These are phyloP conservation scores for Asterophora lycoperdoides DNA, from an alignment of 768 basidiomycete genomes.

Conservation along the genomic window DNA sequence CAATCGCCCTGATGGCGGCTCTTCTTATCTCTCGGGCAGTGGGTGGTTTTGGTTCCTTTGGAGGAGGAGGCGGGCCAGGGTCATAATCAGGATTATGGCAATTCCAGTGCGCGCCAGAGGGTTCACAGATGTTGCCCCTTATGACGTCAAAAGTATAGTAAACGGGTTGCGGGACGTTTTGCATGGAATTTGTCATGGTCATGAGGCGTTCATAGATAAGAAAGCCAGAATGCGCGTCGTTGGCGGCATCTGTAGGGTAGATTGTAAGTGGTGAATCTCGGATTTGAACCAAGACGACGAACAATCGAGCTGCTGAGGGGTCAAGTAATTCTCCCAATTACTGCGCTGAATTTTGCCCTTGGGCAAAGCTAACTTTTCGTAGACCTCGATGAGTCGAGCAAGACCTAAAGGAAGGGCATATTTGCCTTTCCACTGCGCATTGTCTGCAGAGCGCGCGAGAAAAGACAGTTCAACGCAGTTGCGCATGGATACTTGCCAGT, in stretches of 20 bases:
- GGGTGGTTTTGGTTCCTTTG: slow-evolving; percentile 27
- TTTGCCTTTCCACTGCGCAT: slow-evolving; percentile 66
- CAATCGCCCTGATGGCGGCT: not conserved
- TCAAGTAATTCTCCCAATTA: slow-evolving; percentile 63
- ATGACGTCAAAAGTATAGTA: slow-evolving; percentile 60
- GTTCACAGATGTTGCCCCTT: slow-evolving; percentile 42
- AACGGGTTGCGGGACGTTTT: slow-evolving; percentile 29
- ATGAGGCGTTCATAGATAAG: slow-evolving; percentile 44
- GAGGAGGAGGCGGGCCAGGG: slow-evolving; percentile 62
- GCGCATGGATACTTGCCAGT: slow-evolving; percentile 39
- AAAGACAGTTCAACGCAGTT: slow-evolving; percentile 68
- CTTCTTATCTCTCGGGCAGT: slow-evolving; percentile 9
- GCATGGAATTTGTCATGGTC: slow-evolving; percentile 35
- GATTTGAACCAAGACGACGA: slow-evolving; percentile 21
- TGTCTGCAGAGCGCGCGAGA: slow-evolving; percentile 68
- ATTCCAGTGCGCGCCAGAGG: slow-evolving; percentile 45
- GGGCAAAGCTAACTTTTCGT: slow-evolving; percentile 44
- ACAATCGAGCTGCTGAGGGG: slow-evolving; percentile 55
- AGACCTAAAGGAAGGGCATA: slow-evolving; percentile 61
- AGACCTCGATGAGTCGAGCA: slow-evolving; percentile 58
- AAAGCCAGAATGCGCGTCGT: slow-evolving; percentile 68
- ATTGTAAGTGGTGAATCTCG: not conserved
- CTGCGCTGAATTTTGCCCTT: slow-evolving; percentile 63
- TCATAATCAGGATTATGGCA: slow-evolving; percentile 66
- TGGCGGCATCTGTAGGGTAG: slow-evolving; percentile 50